Percentiles rank a stretch among this genome's conserved stretches.
Evolutionary conservation across 1,284 basidiomycete genomes (phyloP).

Genomic region (Ganoderma resinaceum): DNA sequence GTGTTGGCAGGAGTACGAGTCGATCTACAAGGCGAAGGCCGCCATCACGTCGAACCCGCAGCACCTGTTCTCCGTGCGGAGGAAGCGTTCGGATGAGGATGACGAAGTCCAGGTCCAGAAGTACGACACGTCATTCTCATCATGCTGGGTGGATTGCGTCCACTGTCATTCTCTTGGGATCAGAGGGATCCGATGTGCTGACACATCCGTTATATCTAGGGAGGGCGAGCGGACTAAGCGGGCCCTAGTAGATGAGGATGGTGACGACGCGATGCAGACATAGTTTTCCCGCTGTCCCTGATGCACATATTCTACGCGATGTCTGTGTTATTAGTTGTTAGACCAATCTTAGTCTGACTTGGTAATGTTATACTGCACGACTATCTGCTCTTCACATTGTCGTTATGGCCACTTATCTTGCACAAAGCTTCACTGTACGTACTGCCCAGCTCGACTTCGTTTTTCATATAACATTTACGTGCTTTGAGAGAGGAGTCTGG

Average conservation of each 20-base stretch:
- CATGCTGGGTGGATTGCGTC: too few relatives aligned
- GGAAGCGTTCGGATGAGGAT: constrained; percentile 71
- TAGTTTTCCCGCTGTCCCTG: constrained; percentile 8
- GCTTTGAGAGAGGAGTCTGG: too few relatives aligned
- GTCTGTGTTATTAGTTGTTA: not conserved
- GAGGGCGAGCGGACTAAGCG: constrained; percentile 39
- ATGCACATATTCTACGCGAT: not conserved
- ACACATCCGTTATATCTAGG: constrained; percentile 14
- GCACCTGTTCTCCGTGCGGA: constrained; percentile 54
- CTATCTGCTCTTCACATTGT: not conserved
- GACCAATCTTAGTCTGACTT: constrained; percentile 2
- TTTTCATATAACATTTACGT: too few relatives aligned
- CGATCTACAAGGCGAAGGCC: constrained; percentile 82
- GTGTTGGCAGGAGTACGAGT: constrained; percentile 79
- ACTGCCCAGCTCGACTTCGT: too few relatives aligned
- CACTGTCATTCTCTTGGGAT: too few relatives aligned
- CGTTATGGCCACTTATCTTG: too few relatives aligned
- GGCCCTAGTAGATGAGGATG: constrained; percentile 30
- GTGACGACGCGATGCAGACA: constrained; percentile 41
- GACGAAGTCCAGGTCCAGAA: constrained; percentile 67
- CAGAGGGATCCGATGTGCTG: constrained; percentile 6
- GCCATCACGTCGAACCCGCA: constrained; percentile 66
- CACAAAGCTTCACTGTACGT: too few relatives aligned
- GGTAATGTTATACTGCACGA: constrained; percentile 6
- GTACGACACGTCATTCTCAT: constrained; percentile 36